Evolutionary conservation across 768 basidiomycete species (phyloP).

Genomic region (Termitomyces sp.): DNA sequence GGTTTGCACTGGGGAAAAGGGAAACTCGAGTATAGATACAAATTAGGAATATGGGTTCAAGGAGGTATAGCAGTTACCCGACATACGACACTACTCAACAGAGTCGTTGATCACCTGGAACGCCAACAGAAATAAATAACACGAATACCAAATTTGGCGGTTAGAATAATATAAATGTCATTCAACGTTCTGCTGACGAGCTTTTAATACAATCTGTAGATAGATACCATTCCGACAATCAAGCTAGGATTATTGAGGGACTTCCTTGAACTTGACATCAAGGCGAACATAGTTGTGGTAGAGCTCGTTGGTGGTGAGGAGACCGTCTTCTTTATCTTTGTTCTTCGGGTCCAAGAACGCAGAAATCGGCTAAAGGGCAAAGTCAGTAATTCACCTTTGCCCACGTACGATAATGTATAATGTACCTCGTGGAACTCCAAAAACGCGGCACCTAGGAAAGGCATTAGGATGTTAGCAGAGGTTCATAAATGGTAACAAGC

Average conservation of each 20-base stretch:
- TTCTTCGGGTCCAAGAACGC: slow-evolving; percentile 61
- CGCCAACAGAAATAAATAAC: neutral
- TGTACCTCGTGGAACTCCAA: slow-evolving; percentile 65
- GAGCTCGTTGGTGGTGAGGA: slow-evolving; percentile 66
- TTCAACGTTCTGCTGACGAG: neutral
- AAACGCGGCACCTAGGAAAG: slow-evolving; percentile 52
- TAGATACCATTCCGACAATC: neutral
- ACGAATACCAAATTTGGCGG: neutral
- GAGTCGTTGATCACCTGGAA: no score
- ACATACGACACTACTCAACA: no score
- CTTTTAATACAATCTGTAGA: neutral
- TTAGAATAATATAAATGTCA: neutral
- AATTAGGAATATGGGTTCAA: neutral
- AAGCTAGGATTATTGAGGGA: neutral
- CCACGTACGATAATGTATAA: slow-evolving; percentile 2
- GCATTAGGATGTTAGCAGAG: slow-evolving; percentile 3
- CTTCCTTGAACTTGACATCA: slow-evolving; percentile 40
- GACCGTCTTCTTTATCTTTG: slow-evolving; percentile 57
- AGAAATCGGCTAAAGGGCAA: slow-evolving; percentile 44
- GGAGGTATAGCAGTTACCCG: no score
- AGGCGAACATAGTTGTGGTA: slow-evolving; percentile 70
- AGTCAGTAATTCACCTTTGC: slow-evolving; percentile 4
- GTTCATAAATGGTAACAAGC: neutral
- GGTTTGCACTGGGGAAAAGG: neutral
- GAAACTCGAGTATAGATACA: neutral